phyloP scores from a whole-genome alignment of 2,329 filamentous ascomycete genomes.

The Alternaria dauci region DNA sequence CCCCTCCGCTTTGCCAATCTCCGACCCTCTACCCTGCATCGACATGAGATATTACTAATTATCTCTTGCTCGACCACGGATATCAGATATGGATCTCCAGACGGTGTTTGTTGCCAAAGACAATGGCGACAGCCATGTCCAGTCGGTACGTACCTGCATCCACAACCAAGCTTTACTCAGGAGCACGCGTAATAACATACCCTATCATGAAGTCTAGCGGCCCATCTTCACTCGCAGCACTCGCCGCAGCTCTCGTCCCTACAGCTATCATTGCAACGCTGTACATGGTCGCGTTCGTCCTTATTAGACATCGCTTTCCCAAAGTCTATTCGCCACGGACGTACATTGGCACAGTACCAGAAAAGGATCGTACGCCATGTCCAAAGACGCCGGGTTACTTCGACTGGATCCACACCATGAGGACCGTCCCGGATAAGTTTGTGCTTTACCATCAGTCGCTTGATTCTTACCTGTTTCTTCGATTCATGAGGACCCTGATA shows the following conservation, averaged over 20 bases:
- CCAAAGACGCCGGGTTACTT: slow-evolving; percentile 37
- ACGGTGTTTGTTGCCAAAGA: slow-evolving; percentile 22
- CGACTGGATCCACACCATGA: slow-evolving; percentile 59
- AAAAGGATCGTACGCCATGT: slow-evolving; percentile 54
- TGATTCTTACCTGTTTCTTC: slow-evolving; percentile 89
- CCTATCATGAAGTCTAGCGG: slow-evolving; percentile 33
- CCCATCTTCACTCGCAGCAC: slow-evolving; percentile 43
- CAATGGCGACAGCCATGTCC: slow-evolving; percentile 22
- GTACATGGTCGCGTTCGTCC: slow-evolving; percentile 49
- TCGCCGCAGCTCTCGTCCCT: slow-evolving; percentile 48
- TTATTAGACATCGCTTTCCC: slow-evolving; percentile 54
- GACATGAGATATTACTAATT: slow-evolving; percentile 13
- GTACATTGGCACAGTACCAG: slow-evolving; percentile 54
- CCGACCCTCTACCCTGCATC: not conserved
- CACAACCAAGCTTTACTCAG: not conserved
- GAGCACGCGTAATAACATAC: slow-evolving; percentile 16
- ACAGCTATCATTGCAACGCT: slow-evolving; percentile 42
- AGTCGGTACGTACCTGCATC: slow-evolving; percentile 25
- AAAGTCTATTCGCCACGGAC: slow-evolving; percentile 57
- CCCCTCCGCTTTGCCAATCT: slow-evolving; percentile 1
- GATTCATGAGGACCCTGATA: slow-evolving; percentile 81
- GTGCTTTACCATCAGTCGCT: slow-evolving; percentile 90
- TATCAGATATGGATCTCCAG: slow-evolving; percentile 28
- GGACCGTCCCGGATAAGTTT: slow-evolving; percentile 72
- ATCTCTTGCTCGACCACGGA: not conserved